Conservation (phyloP, 2,329 filamentous ascomycete species). For the Lithohypha guttulata region DNA sequence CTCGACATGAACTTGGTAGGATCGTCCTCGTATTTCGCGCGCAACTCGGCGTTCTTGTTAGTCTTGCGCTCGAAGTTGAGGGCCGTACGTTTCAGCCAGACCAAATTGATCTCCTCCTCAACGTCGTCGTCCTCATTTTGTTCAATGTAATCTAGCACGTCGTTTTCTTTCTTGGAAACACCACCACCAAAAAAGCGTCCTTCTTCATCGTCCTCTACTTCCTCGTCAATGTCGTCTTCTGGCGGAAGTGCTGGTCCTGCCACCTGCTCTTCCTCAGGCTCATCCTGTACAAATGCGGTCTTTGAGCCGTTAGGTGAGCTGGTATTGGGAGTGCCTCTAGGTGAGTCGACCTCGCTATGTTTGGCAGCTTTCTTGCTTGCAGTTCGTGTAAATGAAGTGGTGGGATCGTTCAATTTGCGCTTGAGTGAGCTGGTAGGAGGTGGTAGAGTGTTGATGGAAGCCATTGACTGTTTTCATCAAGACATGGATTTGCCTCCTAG, state of each 20-base stretch:
- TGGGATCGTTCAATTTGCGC: conserved; percentile 21
- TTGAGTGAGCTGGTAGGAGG: conserved; percentile 16
- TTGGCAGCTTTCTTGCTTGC: conserved; percentile 22
- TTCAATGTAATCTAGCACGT: conserved; percentile 83
- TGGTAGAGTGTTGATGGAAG: conserved; percentile 16
- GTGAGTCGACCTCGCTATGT: conserved; percentile 17
- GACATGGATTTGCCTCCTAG: too few species aligned
- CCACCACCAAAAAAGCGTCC: conserved; percentile 93
- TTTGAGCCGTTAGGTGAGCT: conserved; percentile 11
- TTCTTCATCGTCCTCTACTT: conserved; percentile 69
- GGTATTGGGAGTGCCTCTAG: conserved; percentile 9
- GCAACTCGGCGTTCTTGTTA: conserved; percentile 77
- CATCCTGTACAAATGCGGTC: conserved; percentile 16
- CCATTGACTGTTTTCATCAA: not conserved
- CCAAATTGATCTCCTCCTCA: conserved; percentile 57
- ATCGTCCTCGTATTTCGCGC: conserved; percentile 71
- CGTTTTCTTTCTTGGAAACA: conserved; percentile 66
- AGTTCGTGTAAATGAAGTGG: conserved; percentile 14
- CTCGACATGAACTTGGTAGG: conserved; percentile 59
- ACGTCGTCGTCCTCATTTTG: conserved; percentile 46
- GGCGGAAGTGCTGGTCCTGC: conserved; percentile 47
- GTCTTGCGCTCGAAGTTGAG: conserved; percentile 85
- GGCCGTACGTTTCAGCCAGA: conserved; percentile 73
- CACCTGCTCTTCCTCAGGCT: conserved; percentile 34
- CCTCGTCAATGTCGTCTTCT: conserved; percentile 45